Percentiles rank a stretch among this genome's conserved stretches.
These are phyloP conservation scores for Emergomyces pasteurianus DNA, from an alignment of 2,329 filamentous ascomycete genomes.

Conservation along the genomic window DNA sequence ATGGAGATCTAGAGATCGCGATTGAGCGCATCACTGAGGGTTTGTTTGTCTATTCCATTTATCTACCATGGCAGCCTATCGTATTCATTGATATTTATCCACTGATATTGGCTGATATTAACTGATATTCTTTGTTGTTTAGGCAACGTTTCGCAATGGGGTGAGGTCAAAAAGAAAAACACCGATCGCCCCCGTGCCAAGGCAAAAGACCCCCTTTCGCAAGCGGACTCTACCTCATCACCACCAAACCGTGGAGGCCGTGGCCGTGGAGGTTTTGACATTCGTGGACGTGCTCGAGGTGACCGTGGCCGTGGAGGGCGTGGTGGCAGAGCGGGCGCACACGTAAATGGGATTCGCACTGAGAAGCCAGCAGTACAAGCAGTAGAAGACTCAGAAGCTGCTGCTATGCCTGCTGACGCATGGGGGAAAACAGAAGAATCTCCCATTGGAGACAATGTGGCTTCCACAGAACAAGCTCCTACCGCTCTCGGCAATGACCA, in stretches of 20 bases:
- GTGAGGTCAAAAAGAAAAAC: constrained; percentile 41
- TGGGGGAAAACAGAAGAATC: constrained; percentile 10
- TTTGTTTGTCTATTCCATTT: constrained; percentile 14
- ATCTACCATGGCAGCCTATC: not conserved
- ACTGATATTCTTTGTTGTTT: constrained; percentile 6
- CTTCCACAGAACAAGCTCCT: constrained; percentile 13
- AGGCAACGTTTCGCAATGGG: constrained; percentile 43
- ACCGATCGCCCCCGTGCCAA: constrained; percentile 35
- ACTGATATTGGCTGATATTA: not conserved
- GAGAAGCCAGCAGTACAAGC: constrained; percentile 19
- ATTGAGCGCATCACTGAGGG: constrained; percentile 42
- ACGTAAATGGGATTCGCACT: constrained; percentile 32
- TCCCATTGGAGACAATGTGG: constrained; percentile 15
- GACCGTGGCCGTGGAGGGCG: constrained; percentile 38
- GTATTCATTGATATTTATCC: not conserved
- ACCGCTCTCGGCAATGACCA: constrained; percentile 8
- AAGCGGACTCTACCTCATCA: constrained; percentile 23
- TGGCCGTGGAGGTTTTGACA: constrained; percentile 36
- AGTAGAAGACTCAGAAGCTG: not conserved
- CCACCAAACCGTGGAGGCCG: constrained; percentile 29
- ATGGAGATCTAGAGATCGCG: constrained; percentile 37
- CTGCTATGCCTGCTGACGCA: constrained; percentile 9
- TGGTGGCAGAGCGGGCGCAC: constrained; percentile 32
- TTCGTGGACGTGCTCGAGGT: constrained; percentile 35
- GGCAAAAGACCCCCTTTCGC: constrained; percentile 30